phyloP scores from a whole-genome alignment of 2,329 filamentous ascomycete genomes.

The Trichoderma sp. region DNA sequence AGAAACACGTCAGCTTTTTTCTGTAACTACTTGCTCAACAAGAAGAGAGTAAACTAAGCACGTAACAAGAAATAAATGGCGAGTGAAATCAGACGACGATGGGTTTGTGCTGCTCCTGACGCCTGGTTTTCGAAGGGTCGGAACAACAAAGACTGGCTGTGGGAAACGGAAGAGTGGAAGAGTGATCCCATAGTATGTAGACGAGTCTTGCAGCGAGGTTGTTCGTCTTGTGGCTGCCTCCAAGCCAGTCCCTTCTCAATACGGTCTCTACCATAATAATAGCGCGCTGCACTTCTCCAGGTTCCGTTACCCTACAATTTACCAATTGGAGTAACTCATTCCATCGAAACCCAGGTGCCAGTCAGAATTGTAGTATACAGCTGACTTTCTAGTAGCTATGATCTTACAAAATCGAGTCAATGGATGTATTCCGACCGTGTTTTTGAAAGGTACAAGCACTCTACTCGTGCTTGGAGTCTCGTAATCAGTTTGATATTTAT shows the following conservation, averaged over 20 bases:
- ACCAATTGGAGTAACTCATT: neutral
- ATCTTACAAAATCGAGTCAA: neutral
- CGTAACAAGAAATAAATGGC: neutral
- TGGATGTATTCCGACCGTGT: neutral
- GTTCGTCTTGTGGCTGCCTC: neutral
- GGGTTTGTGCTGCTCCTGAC: neutral
- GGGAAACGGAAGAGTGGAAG: neutral
- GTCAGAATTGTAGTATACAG: neutral
- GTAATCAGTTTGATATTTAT: too few relatives aligned
- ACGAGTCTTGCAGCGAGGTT: neutral
- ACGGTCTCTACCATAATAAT: neutral
- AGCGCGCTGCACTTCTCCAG: neutral
- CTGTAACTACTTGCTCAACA: neutral
- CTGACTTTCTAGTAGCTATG: neutral
- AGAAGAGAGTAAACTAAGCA: neutral
- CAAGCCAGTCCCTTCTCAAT: neutral
- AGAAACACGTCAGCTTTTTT: neutral
- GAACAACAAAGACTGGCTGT: neutral
- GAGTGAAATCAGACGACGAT: neutral
- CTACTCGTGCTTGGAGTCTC: neutral
- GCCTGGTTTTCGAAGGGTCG: neutral
- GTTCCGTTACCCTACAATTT: neutral
- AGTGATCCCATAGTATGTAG: neutral
- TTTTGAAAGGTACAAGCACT: neutral
- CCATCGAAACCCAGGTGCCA: neutral